phyloP scores from a whole-genome alignment of 306 rosid genomes.

The Glycine soja region DNA sequence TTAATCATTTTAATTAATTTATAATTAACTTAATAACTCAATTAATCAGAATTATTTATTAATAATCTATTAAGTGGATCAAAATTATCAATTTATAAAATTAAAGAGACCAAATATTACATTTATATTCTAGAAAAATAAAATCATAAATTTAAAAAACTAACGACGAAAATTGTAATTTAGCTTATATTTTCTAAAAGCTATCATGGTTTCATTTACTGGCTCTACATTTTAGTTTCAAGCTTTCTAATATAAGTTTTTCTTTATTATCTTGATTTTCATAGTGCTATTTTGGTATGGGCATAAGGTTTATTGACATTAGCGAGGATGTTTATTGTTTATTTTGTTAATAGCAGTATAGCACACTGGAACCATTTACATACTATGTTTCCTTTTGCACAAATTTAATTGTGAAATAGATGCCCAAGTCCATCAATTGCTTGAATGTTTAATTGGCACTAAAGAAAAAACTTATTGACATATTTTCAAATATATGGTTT shows the following conservation, averaged over 20 bases:
- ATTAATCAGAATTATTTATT: too few species aligned
- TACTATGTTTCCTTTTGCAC: not conserved
- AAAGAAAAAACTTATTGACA: not conserved
- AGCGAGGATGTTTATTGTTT: not conserved
- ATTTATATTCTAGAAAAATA: too few species aligned
- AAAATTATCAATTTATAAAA: too few species aligned
- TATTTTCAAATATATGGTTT: not conserved
- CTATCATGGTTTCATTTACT: not conserved
- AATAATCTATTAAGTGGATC: too few species aligned
- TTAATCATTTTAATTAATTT: too few species aligned
- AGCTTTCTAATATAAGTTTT: constrained; percentile 5
- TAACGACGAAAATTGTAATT: too few species aligned
- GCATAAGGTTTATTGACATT: not conserved
- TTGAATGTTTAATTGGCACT: not conserved
- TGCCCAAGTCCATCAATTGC: constrained; percentile 2
- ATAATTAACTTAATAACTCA: too few species aligned
- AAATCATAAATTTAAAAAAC: too few species aligned
- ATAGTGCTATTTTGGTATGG: not conserved
- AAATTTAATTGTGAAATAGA: not conserved
- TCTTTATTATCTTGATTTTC: not conserved
- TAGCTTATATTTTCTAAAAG: not conserved
- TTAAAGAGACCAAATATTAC: too few species aligned
- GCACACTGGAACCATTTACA: not conserved
- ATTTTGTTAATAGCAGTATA: not conserved
- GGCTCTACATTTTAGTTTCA: not conserved